Evolutionary conservation across 2,329 filamentous ascomycete genomes (phyloP).

Genomic region (Alternaria arbusti): DNA sequence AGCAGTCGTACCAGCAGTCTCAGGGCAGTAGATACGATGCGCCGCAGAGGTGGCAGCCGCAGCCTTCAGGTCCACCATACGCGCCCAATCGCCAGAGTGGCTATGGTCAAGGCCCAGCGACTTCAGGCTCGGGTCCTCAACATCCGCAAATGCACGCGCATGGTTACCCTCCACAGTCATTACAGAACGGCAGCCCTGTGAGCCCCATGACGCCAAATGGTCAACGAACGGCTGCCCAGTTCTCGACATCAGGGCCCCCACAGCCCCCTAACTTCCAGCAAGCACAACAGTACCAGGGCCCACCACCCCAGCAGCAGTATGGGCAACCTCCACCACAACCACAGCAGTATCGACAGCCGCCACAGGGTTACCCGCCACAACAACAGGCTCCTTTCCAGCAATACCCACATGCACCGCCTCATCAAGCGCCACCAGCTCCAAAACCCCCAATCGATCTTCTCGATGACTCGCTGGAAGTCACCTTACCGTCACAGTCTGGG

Average conservation of each 20-base stretch:
- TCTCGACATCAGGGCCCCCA: conserved; percentile 27
- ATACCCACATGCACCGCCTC: conserved; percentile 30
- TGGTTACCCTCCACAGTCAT: conserved; percentile 23
- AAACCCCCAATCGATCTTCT: conserved; percentile 60
- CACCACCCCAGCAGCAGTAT: conserved; percentile 19
- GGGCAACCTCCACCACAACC: conserved; percentile 11
- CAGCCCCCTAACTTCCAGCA: conserved; percentile 22
- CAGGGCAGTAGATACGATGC: conserved; percentile 28
- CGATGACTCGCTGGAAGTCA: conserved; percentile 67
- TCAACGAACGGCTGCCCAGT: conserved; percentile 27
- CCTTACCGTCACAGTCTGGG: conserved; percentile 58
- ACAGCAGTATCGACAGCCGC: conserved; percentile 19
- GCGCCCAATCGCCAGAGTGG: conserved; percentile 26
- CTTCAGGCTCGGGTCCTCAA: conserved; percentile 33
- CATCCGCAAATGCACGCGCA: conserved; percentile 39
- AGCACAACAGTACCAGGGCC: conserved; percentile 24
- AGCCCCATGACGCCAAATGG: conserved; percentile 45
- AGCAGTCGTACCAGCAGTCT: conserved; percentile 24
- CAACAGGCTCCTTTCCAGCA: conserved; percentile 25
- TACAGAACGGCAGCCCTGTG: conserved; percentile 44
- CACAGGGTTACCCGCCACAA: conserved; percentile 19
- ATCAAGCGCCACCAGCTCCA: conserved; percentile 33
- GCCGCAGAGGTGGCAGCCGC: conserved; percentile 27
- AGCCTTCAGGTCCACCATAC: conserved; percentile 19
- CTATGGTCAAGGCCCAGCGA: conserved; percentile 35